Base-by-base conservation (phyloP, 257 asterid genomes). In the Coffea eugenioides region DNA sequence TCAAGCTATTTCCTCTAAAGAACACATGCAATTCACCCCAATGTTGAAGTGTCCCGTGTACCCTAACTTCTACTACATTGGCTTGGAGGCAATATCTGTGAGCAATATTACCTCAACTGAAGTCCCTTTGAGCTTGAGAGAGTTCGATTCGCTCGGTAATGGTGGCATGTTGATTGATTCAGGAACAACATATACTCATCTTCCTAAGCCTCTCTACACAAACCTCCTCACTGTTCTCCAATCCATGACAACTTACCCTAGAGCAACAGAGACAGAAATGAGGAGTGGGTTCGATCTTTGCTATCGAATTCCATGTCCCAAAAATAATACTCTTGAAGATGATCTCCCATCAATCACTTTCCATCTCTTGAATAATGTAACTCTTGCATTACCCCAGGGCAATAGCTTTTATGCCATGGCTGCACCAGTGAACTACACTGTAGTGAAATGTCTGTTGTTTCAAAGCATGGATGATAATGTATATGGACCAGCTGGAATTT, bases 131-230 rank as follows among this genome's bases (percentile, higher is more conserved):
- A 88, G 72, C 80, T 77, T 92, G 80, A 90, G 84, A 78, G 90
- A 74, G 43, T 89, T 90, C 59, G 97, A 92, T 77, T 80, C 92
- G 0, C 77, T 43, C 0, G 97, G 97, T 34, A 90, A 89, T 27
- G 94, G 94, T 3, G 97, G 97, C 49, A 88, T 90, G 92, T 83
- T 92, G 76, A 90, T 92, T 46, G 97, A 92, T 84, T 90, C 97
- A 0, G 97, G 97, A 23, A 92, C 97, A 3, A 92, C 97, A 15
- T 92, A 92, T 75, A 92, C 97, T 36, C 97, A 92, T 83, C 74
- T 92, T 48, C 94, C 94, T 0, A 72, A 88, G 76, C 92, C 94
- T 51, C 82, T 89, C 62, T 92, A 90, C 76, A 75, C 93, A 0
- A 82, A 88, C 59, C 90, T 92, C 61, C 81, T 92, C 46, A 82